Conservation (phyloP, 345 rosid genomes). For the Viola odorata region DNA sequence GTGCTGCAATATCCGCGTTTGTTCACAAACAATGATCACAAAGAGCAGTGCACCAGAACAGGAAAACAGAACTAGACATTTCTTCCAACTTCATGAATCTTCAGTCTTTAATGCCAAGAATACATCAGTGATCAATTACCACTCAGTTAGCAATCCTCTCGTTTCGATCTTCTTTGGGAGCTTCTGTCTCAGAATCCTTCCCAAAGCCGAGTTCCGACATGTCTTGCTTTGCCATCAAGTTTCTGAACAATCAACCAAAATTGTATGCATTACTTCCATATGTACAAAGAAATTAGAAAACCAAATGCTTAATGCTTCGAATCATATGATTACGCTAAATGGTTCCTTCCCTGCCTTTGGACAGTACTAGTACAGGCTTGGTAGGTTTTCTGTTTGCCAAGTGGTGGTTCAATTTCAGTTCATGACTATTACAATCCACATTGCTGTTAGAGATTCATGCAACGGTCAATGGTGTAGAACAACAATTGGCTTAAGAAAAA, state of each 20-base stretch:
- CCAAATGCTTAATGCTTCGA: too few relatives aligned
- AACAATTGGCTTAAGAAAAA: too few relatives aligned
- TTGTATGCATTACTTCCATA: too few relatives aligned
- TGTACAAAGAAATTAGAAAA: too few relatives aligned
- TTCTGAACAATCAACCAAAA: conserved; percentile 62
- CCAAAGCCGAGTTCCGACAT: conserved; percentile 79
- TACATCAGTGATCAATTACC: background rate
- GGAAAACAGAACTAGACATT: conserved; percentile 1
- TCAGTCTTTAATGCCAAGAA: background rate
- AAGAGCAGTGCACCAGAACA: background rate
- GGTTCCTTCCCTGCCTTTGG: too few relatives aligned
- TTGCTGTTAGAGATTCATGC: too few relatives aligned
- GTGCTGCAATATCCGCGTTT: background rate
- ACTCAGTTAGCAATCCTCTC: conserved; percentile 19
- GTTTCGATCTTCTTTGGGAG: conserved; percentile 20
- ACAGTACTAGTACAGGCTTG: too few relatives aligned
- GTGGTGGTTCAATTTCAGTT: too few relatives aligned
- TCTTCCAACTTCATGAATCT: background rate
- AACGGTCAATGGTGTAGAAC: too few relatives aligned
- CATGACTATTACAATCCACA: too few relatives aligned
- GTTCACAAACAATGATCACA: background rate
- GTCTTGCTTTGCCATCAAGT: conserved; percentile 90
- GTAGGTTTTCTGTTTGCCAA: too few relatives aligned
- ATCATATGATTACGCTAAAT: too few relatives aligned
- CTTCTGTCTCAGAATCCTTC: conserved; percentile 33